These are phyloP conservation scores for Crinitomyces ghanaensis DNA, from an alignment of 805 yeast species.

Conservation along the genomic window DNA sequence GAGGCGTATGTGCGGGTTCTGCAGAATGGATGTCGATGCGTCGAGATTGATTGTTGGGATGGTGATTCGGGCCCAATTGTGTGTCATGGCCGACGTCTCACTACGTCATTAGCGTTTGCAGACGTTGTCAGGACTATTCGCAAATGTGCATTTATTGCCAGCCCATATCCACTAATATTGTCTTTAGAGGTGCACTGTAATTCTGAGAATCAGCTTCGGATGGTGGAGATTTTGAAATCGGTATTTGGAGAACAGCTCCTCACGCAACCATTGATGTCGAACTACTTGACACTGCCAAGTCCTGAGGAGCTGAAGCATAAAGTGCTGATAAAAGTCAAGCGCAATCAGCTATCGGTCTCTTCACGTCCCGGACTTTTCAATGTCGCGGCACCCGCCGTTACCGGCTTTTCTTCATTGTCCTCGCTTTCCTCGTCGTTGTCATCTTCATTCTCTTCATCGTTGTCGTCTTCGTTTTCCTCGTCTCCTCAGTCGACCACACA, in stretches of 20 bases:
- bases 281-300: conserved; percentile 41
- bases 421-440: no score
- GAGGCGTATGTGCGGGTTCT: conserved; percentile 81
- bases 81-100: conserved; percentile 79
- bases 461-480: no score
- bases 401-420: no score
- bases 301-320: conserved; percentile 63
- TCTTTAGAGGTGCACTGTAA: conserved; percentile 82
- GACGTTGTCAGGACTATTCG: conserved; percentile 64
- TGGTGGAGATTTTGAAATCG: conserved; percentile 41
- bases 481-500: no score
- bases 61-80: conserved; percentile 72
- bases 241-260: conserved; percentile 50
- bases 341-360: conserved; percentile 34
- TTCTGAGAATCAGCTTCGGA: conserved; percentile 49
- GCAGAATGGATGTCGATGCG: conserved; percentile 86
- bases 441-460: no score
- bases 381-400: not conserved
- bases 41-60: conserved; percentile 97
- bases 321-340: conserved; percentile 70
- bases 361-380: conserved; percentile 1
- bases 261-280: conserved; percentile 27
- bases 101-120: conserved; percentile 55
- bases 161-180: conserved; percentile 75
- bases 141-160: conserved; percentile 78